Evolutionary conservation across 2,329 filamentous ascomycete genomes (phyloP).

Genomic region (Zasmidium cellare): DNA sequence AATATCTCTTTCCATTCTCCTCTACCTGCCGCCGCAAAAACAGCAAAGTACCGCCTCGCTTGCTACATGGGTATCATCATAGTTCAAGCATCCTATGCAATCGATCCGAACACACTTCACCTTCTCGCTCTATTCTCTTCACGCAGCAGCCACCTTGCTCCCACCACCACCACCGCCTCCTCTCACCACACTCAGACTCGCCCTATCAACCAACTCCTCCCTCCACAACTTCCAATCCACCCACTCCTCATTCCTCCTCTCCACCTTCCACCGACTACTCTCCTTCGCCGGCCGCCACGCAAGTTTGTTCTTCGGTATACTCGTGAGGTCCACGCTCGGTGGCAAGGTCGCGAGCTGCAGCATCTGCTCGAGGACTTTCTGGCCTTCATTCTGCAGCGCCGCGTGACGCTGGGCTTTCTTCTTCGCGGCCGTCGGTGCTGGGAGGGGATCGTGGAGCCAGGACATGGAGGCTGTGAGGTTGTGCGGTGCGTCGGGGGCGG

Average conservation of each 20-base stretch:
- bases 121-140: not conserved
- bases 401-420: constrained; percentile 39
- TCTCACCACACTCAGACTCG: not conserved
- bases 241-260: constrained; percentile 65
- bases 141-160: not conserved
- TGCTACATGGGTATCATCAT: constrained; percentile 2
- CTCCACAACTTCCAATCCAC: constrained; percentile 42
- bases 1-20: no score
- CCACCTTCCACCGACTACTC: constrained; percentile 67
- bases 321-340: constrained; percentile 60
- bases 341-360: constrained; percentile 61
- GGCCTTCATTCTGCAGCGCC: constrained; percentile 61
- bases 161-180: not conserved
- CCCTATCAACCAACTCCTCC: constrained; percentile 5
- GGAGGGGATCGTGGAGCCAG: constrained; percentile 66
- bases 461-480: constrained; percentile 43
- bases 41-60: no score
- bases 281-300: constrained; percentile 66
- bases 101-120: not conserved
- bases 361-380: constrained; percentile 65
- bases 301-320: constrained; percentile 59
- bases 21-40: no score
- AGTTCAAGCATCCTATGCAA: constrained; percentile 1
- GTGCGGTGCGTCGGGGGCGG: constrained; percentile 22
- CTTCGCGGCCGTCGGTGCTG: constrained; percentile 39